Evolutionary conservation across 2,329 filamentous ascomycete genomes (phyloP).

Genomic region (Hortaea werneckii): DNA sequence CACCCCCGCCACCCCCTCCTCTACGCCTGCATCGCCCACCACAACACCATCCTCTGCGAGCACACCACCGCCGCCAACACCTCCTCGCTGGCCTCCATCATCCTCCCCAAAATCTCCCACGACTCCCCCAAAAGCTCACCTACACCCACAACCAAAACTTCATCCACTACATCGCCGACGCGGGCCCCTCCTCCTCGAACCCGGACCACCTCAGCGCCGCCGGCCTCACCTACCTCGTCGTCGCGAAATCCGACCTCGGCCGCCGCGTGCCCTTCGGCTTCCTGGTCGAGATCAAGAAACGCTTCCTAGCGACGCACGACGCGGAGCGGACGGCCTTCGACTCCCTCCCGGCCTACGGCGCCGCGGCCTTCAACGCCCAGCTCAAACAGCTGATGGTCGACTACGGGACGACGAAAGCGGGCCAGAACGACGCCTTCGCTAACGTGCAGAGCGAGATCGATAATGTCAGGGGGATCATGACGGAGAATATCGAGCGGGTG

Average conservation of each 20-base stretch:
- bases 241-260: constrained; percentile 70
- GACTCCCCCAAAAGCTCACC: constrained; percentile 72
- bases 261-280: constrained; percentile 88
- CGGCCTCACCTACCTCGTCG: constrained; percentile 82
- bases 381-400: constrained; percentile 71
- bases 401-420: constrained; percentile 67
- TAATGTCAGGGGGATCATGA: constrained; percentile 85
- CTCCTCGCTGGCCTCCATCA: constrained; percentile 78
- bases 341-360: constrained; percentile 78
- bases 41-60: constrained; percentile 85
- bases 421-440: constrained; percentile 69
- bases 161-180: constrained; percentile 90
- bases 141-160: constrained; percentile 77
- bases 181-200: constrained; percentile 28
- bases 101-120: constrained; percentile 92
- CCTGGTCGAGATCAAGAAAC: constrained; percentile 79
- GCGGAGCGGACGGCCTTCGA: constrained; percentile 60
- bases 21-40: constrained; percentile 79
- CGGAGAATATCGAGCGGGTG: constrained; percentile 82
- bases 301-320: constrained; percentile 66
- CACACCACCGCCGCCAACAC: constrained; percentile 78
- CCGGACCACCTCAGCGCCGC: constrained; percentile 40
- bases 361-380: constrained; percentile 73
- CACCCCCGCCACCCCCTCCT: constrained; percentile 26
- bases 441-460: constrained; percentile 87